phyloP scores from a whole-genome alignment of 306 rosid genomes.

The Cucurbita moschata region DNA sequence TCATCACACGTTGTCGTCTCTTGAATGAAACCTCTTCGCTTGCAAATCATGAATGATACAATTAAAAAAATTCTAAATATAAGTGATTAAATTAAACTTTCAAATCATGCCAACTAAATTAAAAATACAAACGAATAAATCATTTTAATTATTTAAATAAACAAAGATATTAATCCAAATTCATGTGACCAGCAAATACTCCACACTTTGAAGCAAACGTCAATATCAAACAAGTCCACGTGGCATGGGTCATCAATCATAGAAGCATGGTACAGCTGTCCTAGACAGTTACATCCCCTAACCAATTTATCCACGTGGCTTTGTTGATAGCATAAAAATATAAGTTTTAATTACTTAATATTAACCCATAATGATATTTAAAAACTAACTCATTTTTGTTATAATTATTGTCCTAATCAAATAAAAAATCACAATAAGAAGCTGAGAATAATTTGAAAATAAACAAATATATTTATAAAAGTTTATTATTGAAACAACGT shows the following conservation, averaged over 20 bases:
- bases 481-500: neutral
- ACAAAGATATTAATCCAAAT: neutral
- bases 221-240: neutral
- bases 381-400: neutral
- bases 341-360: neutral
- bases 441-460: neutral
- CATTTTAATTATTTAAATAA: too few species aligned
- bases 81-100: too few species aligned
- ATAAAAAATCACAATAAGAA: neutral
- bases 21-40: too few species aligned
- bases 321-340: neutral
- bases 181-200: neutral
- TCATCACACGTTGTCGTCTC: too few species aligned
- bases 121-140: too few species aligned
- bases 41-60: too few species aligned
- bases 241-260: neutral
- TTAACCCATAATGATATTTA: neutral
- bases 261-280: slow-evolving; percentile 9
- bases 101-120: too few species aligned
- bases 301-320: neutral
- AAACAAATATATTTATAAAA: neutral
- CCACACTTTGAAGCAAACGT: neutral
- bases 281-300: neutral
- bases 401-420: neutral
- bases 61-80: too few species aligned